Conservation (phyloP, 345 rosid species). For the Nasturtium officinale region DNA sequence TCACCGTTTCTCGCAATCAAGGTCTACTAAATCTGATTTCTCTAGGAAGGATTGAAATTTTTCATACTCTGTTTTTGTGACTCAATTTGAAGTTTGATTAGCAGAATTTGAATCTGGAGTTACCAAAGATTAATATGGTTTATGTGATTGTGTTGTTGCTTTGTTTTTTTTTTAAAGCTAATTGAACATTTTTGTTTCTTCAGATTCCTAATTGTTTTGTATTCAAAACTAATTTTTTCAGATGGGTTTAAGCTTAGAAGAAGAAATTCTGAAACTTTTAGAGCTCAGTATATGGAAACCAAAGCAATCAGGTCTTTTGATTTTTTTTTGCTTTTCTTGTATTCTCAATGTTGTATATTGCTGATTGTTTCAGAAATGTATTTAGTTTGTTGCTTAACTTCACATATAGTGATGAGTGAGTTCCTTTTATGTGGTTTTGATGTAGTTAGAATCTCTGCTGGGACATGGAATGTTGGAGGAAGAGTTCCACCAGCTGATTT, state of each 20-base stretch:
- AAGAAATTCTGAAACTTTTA: conserved; percentile 79
- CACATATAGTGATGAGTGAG: background rate
- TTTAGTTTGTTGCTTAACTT: conserved; percentile 5
- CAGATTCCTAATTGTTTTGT: background rate
- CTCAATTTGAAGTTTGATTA: conserved; percentile 10
- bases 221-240: conserved; percentile 23
- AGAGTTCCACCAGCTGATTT: conserved; percentile 66
- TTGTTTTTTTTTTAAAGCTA: too few relatives aligned
- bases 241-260: conserved; percentile 63
- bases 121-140: conserved; percentile 15
- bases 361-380: too few relatives aligned
- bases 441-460: conserved; percentile 57
- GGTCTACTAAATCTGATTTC: background rate
- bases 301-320: conserved; percentile 68
- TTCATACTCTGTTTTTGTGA: background rate
- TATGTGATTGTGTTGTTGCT: background rate
- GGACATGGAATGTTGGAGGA: conserved; percentile 90
- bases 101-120: conserved; percentile 33
- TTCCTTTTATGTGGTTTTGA: conserved; percentile 28
- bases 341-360: background rate
- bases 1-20: conserved; percentile 15
- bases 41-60: background rate
- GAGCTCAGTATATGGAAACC: conserved; percentile 76
- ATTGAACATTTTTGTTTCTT: background rate
- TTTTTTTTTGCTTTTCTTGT: conserved; percentile 18